Evolutionary conservation across 441 rosid genomes (phyloP).

Genomic region (Croton setiger): DNA sequence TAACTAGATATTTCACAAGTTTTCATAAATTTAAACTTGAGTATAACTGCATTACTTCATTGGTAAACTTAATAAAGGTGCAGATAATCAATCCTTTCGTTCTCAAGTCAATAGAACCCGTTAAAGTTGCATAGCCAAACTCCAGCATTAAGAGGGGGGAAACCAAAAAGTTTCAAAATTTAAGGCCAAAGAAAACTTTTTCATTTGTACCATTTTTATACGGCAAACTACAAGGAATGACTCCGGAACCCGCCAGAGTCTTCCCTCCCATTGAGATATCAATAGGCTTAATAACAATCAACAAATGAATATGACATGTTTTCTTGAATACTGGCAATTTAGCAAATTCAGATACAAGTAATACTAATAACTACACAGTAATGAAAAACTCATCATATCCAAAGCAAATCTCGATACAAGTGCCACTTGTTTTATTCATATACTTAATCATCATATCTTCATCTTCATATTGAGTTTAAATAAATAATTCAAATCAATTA

Average conservation of each 20-base stretch:
- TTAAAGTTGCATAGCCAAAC: too few species aligned
- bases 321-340: neutral
- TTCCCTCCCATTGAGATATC: too few species aligned
- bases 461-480: neutral
- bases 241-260: too few species aligned
- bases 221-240: too few species aligned
- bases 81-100: neutral
- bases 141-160: too few species aligned
- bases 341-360: neutral
- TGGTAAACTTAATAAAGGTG: neutral
- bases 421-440: neutral
- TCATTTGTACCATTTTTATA: too few species aligned
- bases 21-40: neutral
- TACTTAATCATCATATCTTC: neutral
- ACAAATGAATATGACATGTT: neutral
- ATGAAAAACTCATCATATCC: neutral
- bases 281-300: neutral
- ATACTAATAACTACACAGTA: neutral
- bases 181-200: too few species aligned
- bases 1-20: neutral
- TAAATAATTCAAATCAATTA: neutral
- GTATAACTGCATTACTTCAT: neutral
- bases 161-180: too few species aligned
- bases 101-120: neutral
- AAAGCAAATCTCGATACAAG: neutral